phyloP scores from a whole-genome alignment of 2,329 filamentous ascomycete species.

The Atkinsonella hypoxylon region DNA sequence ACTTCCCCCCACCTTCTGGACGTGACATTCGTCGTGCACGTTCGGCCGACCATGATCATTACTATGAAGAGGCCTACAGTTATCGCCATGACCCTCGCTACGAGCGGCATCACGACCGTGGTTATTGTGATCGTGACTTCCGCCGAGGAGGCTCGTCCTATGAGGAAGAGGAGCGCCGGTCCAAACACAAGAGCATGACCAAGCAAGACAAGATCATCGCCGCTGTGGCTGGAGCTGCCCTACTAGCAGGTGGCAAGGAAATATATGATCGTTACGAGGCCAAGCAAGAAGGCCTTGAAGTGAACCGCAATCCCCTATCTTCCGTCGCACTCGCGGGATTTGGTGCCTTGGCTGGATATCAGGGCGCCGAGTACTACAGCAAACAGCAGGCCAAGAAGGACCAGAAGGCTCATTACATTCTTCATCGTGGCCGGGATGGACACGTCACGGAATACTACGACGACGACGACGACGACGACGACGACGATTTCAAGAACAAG shows the following conservation, averaged over 20 bases:
- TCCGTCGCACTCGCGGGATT: slow-evolving; percentile 51
- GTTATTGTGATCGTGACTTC: slow-evolving; percentile 23
- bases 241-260: slow-evolving; percentile 55
- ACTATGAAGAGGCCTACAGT: slow-evolving; percentile 43
- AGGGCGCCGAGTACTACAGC: slow-evolving; percentile 50
- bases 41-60: slow-evolving; percentile 44
- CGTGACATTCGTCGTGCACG: slow-evolving; percentile 47
- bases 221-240: slow-evolving; percentile 50
- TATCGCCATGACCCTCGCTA: slow-evolving; percentile 33
- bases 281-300: slow-evolving; percentile 33
- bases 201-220: slow-evolving; percentile 57
- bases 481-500: slow-evolving; percentile 36
- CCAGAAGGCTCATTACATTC: slow-evolving; percentile 39
- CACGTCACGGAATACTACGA: slow-evolving; percentile 42
- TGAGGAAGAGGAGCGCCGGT: slow-evolving; percentile 45
- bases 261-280: slow-evolving; percentile 51
- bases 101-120: slow-evolving; percentile 19
- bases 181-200: slow-evolving; percentile 36
- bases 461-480: slow-evolving; percentile 28
- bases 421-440: slow-evolving; percentile 42
- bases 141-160: slow-evolving; percentile 36
- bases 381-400: slow-evolving; percentile 47
- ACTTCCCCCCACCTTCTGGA: slow-evolving; percentile 62
- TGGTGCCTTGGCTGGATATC: slow-evolving; percentile 51
- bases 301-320: slow-evolving; percentile 46